Evolutionary conservation across 2,329 filamentous ascomycete species (phyloP), one percentile per base, ranked within the genome.

Genomic region (Microdochium nivale): DNA sequence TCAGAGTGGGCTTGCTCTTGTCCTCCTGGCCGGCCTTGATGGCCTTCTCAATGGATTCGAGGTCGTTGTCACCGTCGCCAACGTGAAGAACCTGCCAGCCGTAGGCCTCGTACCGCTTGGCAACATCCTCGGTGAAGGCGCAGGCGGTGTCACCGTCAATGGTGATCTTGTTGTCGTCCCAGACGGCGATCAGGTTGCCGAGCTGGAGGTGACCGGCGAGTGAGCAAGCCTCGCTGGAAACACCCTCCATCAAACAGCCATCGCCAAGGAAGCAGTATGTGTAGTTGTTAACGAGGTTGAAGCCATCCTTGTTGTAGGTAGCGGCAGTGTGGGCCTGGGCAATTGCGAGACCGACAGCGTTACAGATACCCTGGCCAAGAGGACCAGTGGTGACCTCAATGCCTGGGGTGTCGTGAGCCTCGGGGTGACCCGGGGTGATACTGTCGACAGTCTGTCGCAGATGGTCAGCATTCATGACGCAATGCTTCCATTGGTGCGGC

Each of bases 161-260:
- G 64, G 80, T 95, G 68, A 99, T 97, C 73, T 96, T 88, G 83
- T 99, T 99, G 80, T 99, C 94, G 69, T 99, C 94, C 74, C 92
- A 99, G 74, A 99, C 81, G 73, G 83, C 84, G 74, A 97, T 97
- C 67, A 99, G 80, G 81, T 97, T 99, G 69, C 92, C 94, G 59
- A 99, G 84, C 81, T 97, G 88, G 72, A 97, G 81, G 78, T 99
- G 94, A 67, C 94, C 94, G 62, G 94, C 94, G 62, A 90, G 81
- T 55, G 90, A 96, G 62, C 81, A 89, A 65, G 94, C 92, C 79
- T 99, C 94, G 67, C 83, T 83, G 60, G 94, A 90, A 77, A 99
- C 81, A 80, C 94, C 94, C 80, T 99, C 94, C 91, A 95, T 95
- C 75, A 95, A 83, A 76, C 94, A 99, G 61, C 94, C 94, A 79